A percentile compares a stretch with the other conserved stretches of the same genome.
These are phyloP conservation scores for Aureobasidium mangrovei DNA, from an alignment of 2,329 filamentous ascomycete species.

Conservation along the genomic window DNA sequence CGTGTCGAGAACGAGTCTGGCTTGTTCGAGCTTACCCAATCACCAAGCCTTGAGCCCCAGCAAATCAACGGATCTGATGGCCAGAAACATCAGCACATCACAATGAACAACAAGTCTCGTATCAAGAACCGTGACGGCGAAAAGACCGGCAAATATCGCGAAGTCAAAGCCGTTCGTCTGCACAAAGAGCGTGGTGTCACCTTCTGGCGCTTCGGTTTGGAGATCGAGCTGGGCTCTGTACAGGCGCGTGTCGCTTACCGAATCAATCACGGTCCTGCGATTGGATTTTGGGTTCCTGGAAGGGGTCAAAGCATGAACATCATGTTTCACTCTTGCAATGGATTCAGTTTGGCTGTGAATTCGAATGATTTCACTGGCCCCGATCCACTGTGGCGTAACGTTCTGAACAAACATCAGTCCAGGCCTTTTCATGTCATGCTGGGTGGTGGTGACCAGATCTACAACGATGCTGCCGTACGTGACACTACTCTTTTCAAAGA, in stretches of 20 bases:
- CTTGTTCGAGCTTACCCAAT: slow-evolving; percentile 56
- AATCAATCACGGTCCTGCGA: slow-evolving; percentile 82
- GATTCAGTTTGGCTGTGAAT: slow-evolving; percentile 75
- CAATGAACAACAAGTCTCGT: slow-evolving; percentile 36
- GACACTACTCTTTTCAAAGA: slow-evolving; percentile 69
- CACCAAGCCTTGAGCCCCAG: slow-evolving; percentile 25
- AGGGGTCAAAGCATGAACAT: slow-evolving; percentile 86
- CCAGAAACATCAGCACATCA: slow-evolving; percentile 20
- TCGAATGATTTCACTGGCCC: slow-evolving; percentile 77
- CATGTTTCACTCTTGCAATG: slow-evolving; percentile 98
- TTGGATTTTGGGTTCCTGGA: slow-evolving; percentile 90
- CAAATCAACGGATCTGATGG: slow-evolving; percentile 19
- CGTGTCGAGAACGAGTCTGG: slow-evolving; percentile 70
- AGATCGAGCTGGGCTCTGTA: slow-evolving; percentile 69
- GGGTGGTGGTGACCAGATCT: slow-evolving; percentile 93
- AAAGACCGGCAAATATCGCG: slow-evolving; percentile 68
- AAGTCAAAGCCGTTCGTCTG: slow-evolving; percentile 71
- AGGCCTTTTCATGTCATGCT: slow-evolving; percentile 97
- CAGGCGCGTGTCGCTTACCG: slow-evolving; percentile 89
- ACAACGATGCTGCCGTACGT: slow-evolving; percentile 76
- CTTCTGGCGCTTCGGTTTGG: slow-evolving; percentile 95
- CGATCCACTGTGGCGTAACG: slow-evolving; percentile 93
- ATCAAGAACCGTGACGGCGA: slow-evolving; percentile 63
- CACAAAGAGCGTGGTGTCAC: slow-evolving; percentile 81
- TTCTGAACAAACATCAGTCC: slow-evolving; percentile 84